Evolutionary conservation across 1,284 basidiomycete genomes (phyloP).

Genomic region (Sporisorium reilianum): DNA sequence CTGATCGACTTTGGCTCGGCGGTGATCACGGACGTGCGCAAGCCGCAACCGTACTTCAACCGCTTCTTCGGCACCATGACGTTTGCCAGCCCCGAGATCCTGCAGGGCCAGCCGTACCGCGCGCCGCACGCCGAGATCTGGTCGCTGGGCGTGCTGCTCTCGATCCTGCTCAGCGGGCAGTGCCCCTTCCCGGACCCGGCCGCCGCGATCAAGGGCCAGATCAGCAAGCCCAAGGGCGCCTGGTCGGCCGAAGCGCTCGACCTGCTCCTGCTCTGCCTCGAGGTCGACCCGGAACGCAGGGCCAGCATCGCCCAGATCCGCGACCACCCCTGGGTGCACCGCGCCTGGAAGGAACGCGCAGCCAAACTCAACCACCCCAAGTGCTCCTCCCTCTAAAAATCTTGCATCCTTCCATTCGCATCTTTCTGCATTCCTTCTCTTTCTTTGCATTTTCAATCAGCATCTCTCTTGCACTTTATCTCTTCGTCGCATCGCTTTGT

Average conservation of each 20-base stretch:
- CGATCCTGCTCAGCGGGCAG: constrained; percentile 85
- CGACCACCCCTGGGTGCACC: constrained; percentile 79
- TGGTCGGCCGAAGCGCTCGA: constrained; percentile 70
- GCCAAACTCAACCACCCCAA: constrained; percentile 24
- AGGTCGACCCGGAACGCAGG: constrained; percentile 77
- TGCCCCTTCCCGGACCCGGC: constrained; percentile 83
- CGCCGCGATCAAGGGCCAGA: constrained; percentile 75
- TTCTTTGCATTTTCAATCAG: background rate
- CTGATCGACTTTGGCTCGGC: constrained; percentile 94
- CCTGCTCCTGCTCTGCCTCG: constrained; percentile 80
- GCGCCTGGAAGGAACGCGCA: constrained; percentile 55
- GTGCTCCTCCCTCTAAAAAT: constrained; percentile 2
- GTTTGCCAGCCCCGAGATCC: constrained; percentile 76
- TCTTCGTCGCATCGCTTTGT: too few species aligned
- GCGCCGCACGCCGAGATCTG: constrained; percentile 86
- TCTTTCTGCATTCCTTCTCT: constrained; percentile 10
- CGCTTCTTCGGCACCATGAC: constrained; percentile 66
- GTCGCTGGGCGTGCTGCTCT: constrained; percentile 89
- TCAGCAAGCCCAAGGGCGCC: constrained; percentile 61
- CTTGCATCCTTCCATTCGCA: constrained; percentile 14
- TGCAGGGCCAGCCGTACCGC: constrained; percentile 77
- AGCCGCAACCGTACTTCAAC: constrained; percentile 78
- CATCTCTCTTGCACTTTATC: too few species aligned
- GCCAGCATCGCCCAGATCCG: constrained; percentile 80
- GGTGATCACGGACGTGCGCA: constrained; percentile 78